Conservation (phyloP, 2,329 filamentous ascomycete species). For the Immersiporthe knoxdaviesiana region DNA sequence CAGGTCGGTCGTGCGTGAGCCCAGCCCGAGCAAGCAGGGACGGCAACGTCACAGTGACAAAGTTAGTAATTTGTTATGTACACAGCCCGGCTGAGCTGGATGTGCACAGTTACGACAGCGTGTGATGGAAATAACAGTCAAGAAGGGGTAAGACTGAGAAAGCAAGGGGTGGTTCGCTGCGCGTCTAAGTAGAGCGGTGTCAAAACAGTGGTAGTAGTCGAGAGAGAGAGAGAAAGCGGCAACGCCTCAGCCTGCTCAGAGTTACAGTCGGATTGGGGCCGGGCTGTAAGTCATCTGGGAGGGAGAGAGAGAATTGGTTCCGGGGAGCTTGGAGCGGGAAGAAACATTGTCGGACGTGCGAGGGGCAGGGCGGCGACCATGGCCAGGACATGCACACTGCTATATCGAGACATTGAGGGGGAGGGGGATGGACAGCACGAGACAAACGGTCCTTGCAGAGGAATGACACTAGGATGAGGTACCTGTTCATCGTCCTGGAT, state of each 20-base stretch:
- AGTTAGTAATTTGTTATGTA: slow-evolving; percentile 45
- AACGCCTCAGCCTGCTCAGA: slow-evolving; percentile 44
- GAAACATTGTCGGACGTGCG: slow-evolving; percentile 37
- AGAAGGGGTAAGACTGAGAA: slow-evolving; percentile 33
- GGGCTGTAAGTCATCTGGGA: slow-evolving; percentile 34
- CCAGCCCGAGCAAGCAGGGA: slow-evolving; percentile 28
- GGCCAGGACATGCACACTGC: slow-evolving; percentile 45
- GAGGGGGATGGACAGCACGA: slow-evolving; percentile 31
- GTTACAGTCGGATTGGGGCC: slow-evolving; percentile 36
- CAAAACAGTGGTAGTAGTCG: slow-evolving; percentile 24
- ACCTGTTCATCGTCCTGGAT: slow-evolving; percentile 25
- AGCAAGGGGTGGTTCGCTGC: slow-evolving; percentile 33
- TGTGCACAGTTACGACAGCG: slow-evolving; percentile 39
- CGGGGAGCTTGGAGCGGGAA: slow-evolving; percentile 42
- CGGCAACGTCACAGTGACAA: slow-evolving; percentile 46
- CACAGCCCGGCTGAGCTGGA: slow-evolving; percentile 50
- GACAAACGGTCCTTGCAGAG: slow-evolving; percentile 28
- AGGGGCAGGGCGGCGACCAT: slow-evolving; percentile 36
- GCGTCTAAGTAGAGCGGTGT: slow-evolving; percentile 23
- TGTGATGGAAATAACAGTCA: slow-evolving; percentile 39
- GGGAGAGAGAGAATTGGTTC: slow-evolving; percentile 39
- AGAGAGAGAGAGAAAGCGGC: slow-evolving; percentile 30
- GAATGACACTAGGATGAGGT: slow-evolving; percentile 25
- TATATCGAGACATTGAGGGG: slow-evolving; percentile 43
- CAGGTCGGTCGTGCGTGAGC: slow-evolving; percentile 44